Conservation (phyloP, 148 eudicot genomes). For the Heliamphora exappendiculata region DNA sequence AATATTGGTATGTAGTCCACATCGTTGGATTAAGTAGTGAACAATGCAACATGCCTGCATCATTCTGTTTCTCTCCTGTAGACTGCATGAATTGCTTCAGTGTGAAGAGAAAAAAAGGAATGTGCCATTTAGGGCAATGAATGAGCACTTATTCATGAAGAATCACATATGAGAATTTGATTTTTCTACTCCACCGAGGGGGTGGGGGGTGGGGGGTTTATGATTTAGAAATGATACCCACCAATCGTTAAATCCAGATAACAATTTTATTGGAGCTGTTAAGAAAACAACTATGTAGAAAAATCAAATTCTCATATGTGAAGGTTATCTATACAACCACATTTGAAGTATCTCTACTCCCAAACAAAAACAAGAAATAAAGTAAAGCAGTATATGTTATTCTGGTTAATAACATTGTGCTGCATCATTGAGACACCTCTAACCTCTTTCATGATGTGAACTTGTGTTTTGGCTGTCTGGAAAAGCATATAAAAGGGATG, state of each 20-base stretch:
- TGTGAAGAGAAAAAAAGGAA: not conserved
- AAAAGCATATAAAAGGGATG: not conserved
- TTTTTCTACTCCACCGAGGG: no score
- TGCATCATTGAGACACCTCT: not conserved
- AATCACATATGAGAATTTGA: no score
- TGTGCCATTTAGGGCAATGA: not conserved
- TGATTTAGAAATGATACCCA: no score
- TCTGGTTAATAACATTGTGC: not conserved
- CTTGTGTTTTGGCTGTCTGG: not conserved
- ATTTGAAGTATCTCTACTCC: not conserved
- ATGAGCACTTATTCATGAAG: no score
- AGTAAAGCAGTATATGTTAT: not conserved
- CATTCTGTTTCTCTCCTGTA: not conserved
- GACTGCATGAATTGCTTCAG: not conserved
- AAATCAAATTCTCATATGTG: no score
- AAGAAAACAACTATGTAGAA: no score
- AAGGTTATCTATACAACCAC: no score
- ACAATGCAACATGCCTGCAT: not conserved
- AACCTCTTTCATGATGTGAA: not conserved
- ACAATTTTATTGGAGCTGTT: no score
- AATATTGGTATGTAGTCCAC: slow-evolving; percentile 43
- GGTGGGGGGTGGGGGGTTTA: no score
- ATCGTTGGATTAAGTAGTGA: not conserved
- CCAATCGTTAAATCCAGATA: no score
- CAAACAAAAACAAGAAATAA: not conserved